Percentiles rank a stretch among this genome's conserved stretches.
These are phyloP conservation scores for Trypanosoma mega DNA, from an alignment of 208 protist species.

Conservation along the genomic window DNA sequence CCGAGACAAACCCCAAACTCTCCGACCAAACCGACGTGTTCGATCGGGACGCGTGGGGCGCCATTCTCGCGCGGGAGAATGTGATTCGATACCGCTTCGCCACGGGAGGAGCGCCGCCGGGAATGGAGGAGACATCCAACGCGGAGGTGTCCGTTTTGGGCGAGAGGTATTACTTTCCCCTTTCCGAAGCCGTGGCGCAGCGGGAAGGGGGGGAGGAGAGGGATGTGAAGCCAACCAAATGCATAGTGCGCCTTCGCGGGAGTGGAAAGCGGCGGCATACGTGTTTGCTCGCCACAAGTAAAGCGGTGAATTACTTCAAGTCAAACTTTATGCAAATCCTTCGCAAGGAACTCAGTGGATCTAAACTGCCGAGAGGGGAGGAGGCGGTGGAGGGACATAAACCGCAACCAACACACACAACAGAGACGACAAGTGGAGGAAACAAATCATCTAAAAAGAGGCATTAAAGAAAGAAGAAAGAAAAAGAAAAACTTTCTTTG, in stretches of 20 bases:
- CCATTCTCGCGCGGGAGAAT: conserved; percentile 43
- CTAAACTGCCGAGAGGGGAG: conserved; percentile 45
- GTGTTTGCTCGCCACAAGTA: conserved; percentile 43
- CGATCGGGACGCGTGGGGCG: conserved; percentile 34
- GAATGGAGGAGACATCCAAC: conserved; percentile 11
- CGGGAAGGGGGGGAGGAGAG: not conserved
- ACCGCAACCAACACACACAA: conserved; percentile 18
- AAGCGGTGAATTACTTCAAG: conserved; percentile 78
- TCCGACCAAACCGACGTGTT: conserved; percentile 3
- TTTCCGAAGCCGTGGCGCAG: conserved; percentile 30
- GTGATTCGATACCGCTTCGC: conserved; percentile 47
- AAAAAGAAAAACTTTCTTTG: not conserved
- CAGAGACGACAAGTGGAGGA: not conserved
- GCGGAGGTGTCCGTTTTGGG: conserved; percentile 17
- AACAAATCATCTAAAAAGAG: conserved; percentile 1
- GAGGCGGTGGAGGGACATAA: conserved; percentile 10
- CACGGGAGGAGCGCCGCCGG: not conserved
- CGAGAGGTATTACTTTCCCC: conserved; percentile 30
- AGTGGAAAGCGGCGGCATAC: conserved; percentile 69
- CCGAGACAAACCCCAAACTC: too few species aligned
- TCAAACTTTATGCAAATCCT: conserved; percentile 73
- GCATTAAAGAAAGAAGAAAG: conserved; percentile 6
- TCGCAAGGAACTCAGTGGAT: conserved; percentile 60
- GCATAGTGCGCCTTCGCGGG: conserved; percentile 67
- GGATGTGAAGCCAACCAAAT: conserved; percentile 57